Conservation (phyloP, 2,329 filamentous ascomycete species). For the Thyridium curvatum region DNA sequence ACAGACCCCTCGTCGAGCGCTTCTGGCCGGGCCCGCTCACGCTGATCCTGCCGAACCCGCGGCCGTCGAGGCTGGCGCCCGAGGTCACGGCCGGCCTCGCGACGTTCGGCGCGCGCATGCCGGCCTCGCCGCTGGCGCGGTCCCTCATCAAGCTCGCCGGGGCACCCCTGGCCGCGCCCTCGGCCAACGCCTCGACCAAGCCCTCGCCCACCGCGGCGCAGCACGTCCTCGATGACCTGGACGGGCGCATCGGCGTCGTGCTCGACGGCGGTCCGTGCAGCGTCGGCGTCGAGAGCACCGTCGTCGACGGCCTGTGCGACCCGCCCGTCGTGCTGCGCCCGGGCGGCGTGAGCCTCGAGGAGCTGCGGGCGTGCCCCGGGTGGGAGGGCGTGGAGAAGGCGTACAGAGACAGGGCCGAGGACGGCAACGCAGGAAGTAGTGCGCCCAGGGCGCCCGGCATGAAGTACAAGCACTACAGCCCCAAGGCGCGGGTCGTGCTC, state of each 20-base stretch:
- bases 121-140: conserved; percentile 75
- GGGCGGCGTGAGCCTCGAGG: conserved; percentile 79
- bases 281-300: conserved; percentile 93
- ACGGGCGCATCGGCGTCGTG: conserved; percentile 77
- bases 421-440: conserved; percentile 31
- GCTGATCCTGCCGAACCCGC: conserved; percentile 74
- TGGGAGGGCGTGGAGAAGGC: conserved; percentile 75
- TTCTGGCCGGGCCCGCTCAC: conserved; percentile 97
- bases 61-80: conserved; percentile 66
- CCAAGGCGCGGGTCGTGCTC: conserved; percentile 76
- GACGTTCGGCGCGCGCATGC: conserved; percentile 90
- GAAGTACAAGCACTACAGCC: conserved; percentile 99
- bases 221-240: conserved; percentile 81
- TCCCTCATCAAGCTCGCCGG: conserved; percentile 76
- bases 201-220: conserved; percentile 86
- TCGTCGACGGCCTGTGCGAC: conserved; percentile 80
- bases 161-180: conserved; percentile 81
- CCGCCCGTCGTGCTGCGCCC: conserved; percentile 81
- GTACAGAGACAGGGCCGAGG: conserved; percentile 70
- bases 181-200: conserved; percentile 89
- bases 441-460: conserved; percentile 86
- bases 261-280: conserved; percentile 81
- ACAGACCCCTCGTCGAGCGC: conserved; percentile 66
- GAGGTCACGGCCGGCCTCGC: conserved; percentile 82
- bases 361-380: conserved; percentile 65